phyloP scores from a whole-genome alignment of 768 basidiomycete species.

The Pleurotus salmoneostramineus region DNA sequence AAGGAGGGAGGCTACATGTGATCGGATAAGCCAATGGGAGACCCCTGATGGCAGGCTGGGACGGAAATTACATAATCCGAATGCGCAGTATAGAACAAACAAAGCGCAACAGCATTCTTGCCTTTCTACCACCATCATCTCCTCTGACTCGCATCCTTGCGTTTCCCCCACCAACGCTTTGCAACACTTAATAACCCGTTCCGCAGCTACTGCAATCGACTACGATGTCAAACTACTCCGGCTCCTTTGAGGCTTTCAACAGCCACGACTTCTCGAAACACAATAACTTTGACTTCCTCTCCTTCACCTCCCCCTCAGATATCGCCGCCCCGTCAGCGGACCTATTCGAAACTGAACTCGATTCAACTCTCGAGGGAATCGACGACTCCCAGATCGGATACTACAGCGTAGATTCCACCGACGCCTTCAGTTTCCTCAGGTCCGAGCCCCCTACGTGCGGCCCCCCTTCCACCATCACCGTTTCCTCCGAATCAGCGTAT shows the following conservation, averaged over 20 bases:
- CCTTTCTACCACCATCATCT: constrained; percentile 24
- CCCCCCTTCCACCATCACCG: constrained; percentile 75
- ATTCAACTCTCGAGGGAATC: constrained; percentile 62
- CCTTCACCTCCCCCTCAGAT: constrained; percentile 65
- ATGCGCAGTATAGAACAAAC: constrained; percentile 6
- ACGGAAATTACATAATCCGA: constrained; percentile 2
- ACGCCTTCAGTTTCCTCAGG: constrained; percentile 61
- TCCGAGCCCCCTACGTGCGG: constrained; percentile 62
- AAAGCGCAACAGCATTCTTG: neutral
- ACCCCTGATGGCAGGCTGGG: neutral
- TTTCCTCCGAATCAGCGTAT: constrained; percentile 74
- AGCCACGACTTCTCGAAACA: constrained; percentile 30
- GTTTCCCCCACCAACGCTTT: constrained; percentile 15
- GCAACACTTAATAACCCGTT: constrained; percentile 11
- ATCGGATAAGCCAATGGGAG: neutral
- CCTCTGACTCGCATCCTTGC: constrained; percentile 11
- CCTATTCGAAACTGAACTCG: constrained; percentile 81
- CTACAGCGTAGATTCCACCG: constrained; percentile 59
- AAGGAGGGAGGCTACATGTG: neutral
- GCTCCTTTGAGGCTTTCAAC: constrained; percentile 28
- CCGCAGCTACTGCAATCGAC: constrained; percentile 20
- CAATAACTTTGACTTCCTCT: constrained; percentile 59
- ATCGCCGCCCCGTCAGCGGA: constrained; percentile 77
- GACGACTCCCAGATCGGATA: constrained; percentile 61
- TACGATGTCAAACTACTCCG: constrained; percentile 26